These are phyloP conservation scores for Rhytidhysteron rufulum DNA, from an alignment of 2,329 filamentous ascomycete species.

Conservation along the genomic window DNA sequence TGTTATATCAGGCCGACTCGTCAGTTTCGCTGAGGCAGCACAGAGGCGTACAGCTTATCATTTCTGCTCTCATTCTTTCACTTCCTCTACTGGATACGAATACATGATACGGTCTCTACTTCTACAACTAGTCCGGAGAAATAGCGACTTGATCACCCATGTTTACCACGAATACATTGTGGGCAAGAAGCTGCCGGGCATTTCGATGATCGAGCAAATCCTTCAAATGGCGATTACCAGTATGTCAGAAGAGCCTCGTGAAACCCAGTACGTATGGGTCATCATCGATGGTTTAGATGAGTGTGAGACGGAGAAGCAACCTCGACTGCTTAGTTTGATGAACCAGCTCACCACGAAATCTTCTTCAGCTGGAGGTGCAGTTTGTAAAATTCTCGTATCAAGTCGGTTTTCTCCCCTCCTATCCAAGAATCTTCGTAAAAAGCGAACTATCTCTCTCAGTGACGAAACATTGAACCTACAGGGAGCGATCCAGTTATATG, in stretches of 20 bases:
- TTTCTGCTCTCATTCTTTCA: slow-evolving; percentile 16
- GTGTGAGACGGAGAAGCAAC: slow-evolving; percentile 15
- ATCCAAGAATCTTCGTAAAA: neutral
- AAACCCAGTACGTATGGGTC: slow-evolving; percentile 15
- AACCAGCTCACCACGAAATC: slow-evolving; percentile 2
- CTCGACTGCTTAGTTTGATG: slow-evolving; percentile 12
- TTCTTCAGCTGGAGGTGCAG: neutral
- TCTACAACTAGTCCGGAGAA: slow-evolving; percentile 16
- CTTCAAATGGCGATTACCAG: slow-evolving; percentile 10
- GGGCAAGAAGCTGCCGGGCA: slow-evolving; percentile 9
- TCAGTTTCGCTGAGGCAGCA: slow-evolving; percentile 8
- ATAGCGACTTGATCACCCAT: slow-evolving; percentile 16
- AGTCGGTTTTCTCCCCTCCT: slow-evolving; percentile 6
- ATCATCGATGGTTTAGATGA: slow-evolving; percentile 28
- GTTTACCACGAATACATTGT: slow-evolving; percentile 21
- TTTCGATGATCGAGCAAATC: slow-evolving; percentile 13
- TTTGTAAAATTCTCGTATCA: slow-evolving; percentile 10
- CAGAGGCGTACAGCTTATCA: slow-evolving; percentile 10
- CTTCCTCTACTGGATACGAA: slow-evolving; percentile 9
- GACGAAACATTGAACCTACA: neutral
- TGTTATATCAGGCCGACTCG: slow-evolving; percentile 12
- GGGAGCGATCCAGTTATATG: neutral
- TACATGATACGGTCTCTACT: slow-evolving; percentile 16
- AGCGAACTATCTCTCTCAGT: neutral
- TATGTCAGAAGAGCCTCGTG: no score